Evolutionary conservation across 1,284 basidiomycete genomes (phyloP), one percentile per base, ranked within the genome.

Genomic region (Thecaphora frezii): DNA sequence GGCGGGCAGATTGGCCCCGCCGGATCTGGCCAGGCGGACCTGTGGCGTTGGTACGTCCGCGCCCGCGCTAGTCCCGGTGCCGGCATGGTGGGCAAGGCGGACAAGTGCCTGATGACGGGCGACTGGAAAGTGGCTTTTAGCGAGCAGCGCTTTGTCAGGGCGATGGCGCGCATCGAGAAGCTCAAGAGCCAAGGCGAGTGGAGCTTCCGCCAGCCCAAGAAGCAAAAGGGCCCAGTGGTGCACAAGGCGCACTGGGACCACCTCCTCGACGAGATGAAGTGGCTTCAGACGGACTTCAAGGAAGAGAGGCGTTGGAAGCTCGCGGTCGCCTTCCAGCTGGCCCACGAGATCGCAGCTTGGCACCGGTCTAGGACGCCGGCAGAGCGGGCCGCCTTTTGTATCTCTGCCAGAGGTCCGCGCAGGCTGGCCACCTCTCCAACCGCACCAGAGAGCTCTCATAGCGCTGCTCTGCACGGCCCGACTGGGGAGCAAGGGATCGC

Each of bases 221-320:
- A 94, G 80, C 90, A 93, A 71, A 85, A 90, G 50, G 88, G 87
- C 9, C 91, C 91, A 9, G 86, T 87, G 1, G 80, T 90, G 33
- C 82, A 83, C 5, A 97, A 97, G 80, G 86, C 89, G 0, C 93
- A 97, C 71, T 94, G 92, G 91, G 96, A 98, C 79, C 90, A 93
- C 79, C 82, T 98, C 26, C 81, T 98, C 76, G 96, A 98, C 60
- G 96, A 98, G 81, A 92, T 97, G 91, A 91, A 89, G 85, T 98
- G 94, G 96, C 88, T 99, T 84, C 89, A 93, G 44, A 86, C 86
- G 16, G 96, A 99, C 75, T 97, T 93, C 71, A 86, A 89, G 9
- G 93, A 98, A 80, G 96, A 99, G 77, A 83, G 90, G 47, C 85
- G 86, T 56, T 98, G 93, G 93, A 98, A 98, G 79, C 81, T 89